Percentiles rank a stretch among this genome's conserved stretches.
phyloP scores from a whole-genome alignment of 371 early-diverging fungal genomes.

The Funneliformis caledonium region DNA sequence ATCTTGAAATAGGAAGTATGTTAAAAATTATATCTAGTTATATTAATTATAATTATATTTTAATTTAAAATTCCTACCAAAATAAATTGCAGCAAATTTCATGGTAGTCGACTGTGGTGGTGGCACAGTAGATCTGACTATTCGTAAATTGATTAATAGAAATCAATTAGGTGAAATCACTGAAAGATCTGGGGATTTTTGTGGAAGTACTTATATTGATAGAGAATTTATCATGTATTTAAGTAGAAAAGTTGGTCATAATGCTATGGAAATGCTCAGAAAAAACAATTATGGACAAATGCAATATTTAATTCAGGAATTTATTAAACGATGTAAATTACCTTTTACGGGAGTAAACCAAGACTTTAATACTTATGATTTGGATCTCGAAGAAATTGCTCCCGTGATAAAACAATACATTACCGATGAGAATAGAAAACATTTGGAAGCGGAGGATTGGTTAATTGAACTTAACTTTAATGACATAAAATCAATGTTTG shows the following conservation, averaged over 20 bases:
- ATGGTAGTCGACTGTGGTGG: conserved; percentile 20
- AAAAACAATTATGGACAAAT: neutral
- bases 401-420: conserved; percentile 6
- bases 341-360: neutral
- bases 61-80: neutral
- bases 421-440: neutral
- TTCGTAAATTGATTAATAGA: neutral
- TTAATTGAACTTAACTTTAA: neutral
- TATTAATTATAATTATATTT: neutral
- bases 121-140: conserved; percentile 8
- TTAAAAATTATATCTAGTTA: neutral
- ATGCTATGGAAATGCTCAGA: neutral
- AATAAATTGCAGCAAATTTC: neutral
- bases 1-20: neutral
- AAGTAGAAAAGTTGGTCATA: neutral
- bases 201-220: neutral
- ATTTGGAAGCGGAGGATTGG: conserved; percentile 1
- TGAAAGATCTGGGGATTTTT: conserved; percentile 7
- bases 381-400: neutral
- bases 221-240: conserved; percentile 6
- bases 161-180: neutral
- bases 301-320: conserved; percentile 8
- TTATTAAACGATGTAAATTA: neutral
- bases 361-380: neutral
- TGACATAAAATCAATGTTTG: conserved; percentile 49